Evolutionary conservation across 1,284 basidiomycete genomes (phyloP).

Genomic region (Trametes pubescens): DNA sequence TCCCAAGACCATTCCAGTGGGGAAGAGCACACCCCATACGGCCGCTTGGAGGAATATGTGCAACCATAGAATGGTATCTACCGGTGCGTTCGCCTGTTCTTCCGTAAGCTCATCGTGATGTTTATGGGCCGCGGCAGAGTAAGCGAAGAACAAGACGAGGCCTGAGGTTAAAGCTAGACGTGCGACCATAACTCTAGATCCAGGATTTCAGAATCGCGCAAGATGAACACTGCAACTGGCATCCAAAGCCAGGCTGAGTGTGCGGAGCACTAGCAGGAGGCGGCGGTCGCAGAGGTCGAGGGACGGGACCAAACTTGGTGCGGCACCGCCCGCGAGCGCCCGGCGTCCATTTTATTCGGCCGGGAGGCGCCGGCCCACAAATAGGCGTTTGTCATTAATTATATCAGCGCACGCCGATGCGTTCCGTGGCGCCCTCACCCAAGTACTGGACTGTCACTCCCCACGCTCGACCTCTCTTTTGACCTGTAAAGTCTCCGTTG

Average conservation of each 20-base stretch:
- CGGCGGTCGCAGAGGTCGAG: neutral
- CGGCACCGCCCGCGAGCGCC: neutral
- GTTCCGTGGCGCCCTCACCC: too few relatives aligned
- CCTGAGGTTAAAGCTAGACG: constrained; percentile 19
- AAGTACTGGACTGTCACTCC: too few relatives aligned
- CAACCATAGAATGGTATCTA: constrained; percentile 81
- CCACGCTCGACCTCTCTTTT: too few relatives aligned
- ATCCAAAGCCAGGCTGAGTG: neutral
- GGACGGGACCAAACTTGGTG: neutral
- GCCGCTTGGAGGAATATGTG: constrained; percentile 80
- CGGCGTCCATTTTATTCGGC: constrained; percentile 1
- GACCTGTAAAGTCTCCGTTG: too few relatives aligned
- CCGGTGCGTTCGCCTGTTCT: constrained; percentile 70
- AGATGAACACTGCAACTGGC: neutral
- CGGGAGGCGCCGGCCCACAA: neutral
- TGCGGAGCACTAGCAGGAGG: neutral
- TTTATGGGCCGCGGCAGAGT: constrained; percentile 55
- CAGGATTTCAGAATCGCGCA: neutral
- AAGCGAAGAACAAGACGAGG: constrained; percentile 28
- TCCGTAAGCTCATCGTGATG: constrained; percentile 69
- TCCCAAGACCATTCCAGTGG: constrained; percentile 88
- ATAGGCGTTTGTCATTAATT: too few relatives aligned
- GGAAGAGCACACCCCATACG: constrained; percentile 87
- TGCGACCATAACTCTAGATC: constrained; percentile 22
- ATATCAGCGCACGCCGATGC: too few relatives aligned